phyloP scores from a whole-genome alignment of 208 protist species.

The Trypanosoma rangeli region DNA sequence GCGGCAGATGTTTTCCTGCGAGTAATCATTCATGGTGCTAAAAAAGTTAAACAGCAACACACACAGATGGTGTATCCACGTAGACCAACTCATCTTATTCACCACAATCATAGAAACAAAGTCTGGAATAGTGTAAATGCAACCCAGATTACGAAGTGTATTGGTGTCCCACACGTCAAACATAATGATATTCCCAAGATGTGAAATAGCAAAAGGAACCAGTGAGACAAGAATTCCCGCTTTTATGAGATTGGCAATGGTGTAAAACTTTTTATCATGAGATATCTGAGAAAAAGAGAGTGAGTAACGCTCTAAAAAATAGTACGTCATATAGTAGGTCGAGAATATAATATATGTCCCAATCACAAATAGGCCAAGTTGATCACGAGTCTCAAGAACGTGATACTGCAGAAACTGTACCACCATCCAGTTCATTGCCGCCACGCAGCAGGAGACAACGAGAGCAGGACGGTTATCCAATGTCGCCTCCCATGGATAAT shows the following conservation, averaged over 20 bases:
- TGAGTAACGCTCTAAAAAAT: slow-evolving; percentile 81
- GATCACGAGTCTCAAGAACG: slow-evolving; percentile 84
- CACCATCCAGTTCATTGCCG: slow-evolving; percentile 64
- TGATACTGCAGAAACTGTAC: slow-evolving; percentile 82
- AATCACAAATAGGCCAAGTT: slow-evolving; percentile 84
- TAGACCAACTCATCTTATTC: slow-evolving; percentile 89
- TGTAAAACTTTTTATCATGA: slow-evolving; percentile 92
- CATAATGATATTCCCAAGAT: slow-evolving; percentile 82
- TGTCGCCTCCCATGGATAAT: slow-evolving; percentile 49
- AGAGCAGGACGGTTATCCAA: slow-evolving; percentile 69
- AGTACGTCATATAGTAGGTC: slow-evolving; percentile 89
- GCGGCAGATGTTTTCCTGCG: slow-evolving; percentile 83
- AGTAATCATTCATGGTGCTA: slow-evolving; percentile 89
- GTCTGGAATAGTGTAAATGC: slow-evolving; percentile 92
- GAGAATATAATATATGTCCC: slow-evolving; percentile 88
- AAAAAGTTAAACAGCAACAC: slow-evolving; percentile 92
- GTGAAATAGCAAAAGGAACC: slow-evolving; percentile 79
- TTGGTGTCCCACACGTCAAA: slow-evolving; percentile 85
- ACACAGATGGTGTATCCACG: slow-evolving; percentile 87
- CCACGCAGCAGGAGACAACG: slow-evolving; percentile 62
- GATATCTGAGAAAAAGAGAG: slow-evolving; percentile 82
- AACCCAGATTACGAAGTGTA: slow-evolving; percentile 89
- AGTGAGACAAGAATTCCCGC: slow-evolving; percentile 87
- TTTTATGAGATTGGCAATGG: slow-evolving; percentile 91
- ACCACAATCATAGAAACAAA: slow-evolving; percentile 92